Percentiles rank a stretch among this genome's conserved stretches.
Evolutionary conservation across 169 alveolate species (phyloP).

Genomic region (Plasmodium yoelii): DNA sequence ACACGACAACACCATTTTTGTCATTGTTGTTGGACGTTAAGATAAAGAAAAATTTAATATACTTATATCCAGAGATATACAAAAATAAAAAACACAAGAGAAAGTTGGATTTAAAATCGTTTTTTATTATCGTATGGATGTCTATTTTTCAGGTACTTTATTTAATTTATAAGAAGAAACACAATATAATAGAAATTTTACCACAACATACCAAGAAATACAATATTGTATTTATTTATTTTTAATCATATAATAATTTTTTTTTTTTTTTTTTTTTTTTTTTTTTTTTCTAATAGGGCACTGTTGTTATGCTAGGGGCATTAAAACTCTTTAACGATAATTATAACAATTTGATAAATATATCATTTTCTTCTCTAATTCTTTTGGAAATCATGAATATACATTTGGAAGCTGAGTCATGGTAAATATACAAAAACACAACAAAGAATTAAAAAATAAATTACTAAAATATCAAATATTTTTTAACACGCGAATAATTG

Average conservation of each 20-base stretch:
- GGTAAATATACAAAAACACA: slow-evolving; percentile 80
- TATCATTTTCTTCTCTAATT: slow-evolving; percentile 96
- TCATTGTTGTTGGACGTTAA: slow-evolving; percentile 95
- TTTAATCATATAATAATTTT: slow-evolving; percentile 5
- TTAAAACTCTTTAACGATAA: slow-evolving; percentile 93
- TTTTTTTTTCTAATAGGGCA: slow-evolving; percentile 91
- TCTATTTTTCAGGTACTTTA: slow-evolving; percentile 84
- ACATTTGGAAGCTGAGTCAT: slow-evolving; percentile 93
- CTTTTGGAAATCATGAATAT: slow-evolving; percentile 95
- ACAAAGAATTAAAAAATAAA: neutral
- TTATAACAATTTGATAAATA: slow-evolving; percentile 93
- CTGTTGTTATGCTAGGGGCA: slow-evolving; percentile 96
- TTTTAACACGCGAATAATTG: neutral
- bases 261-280: slow-evolving; percentile 76
- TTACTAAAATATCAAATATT: neutral
- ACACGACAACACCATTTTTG: slow-evolving; percentile 96
- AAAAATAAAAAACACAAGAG: slow-evolving; percentile 94
- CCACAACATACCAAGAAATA: neutral
- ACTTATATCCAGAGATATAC: slow-evolving; percentile 96
- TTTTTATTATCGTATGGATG: slow-evolving; percentile 97
- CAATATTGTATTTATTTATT: neutral
- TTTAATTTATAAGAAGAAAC: neutral
- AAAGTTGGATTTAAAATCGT: slow-evolving; percentile 93
- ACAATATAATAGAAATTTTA: neutral
- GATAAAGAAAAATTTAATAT: slow-evolving; percentile 89